Base-by-base conservation (phyloP, 2,329 filamentous ascomycete species). In the Cryphonectria naterciae region DNA sequence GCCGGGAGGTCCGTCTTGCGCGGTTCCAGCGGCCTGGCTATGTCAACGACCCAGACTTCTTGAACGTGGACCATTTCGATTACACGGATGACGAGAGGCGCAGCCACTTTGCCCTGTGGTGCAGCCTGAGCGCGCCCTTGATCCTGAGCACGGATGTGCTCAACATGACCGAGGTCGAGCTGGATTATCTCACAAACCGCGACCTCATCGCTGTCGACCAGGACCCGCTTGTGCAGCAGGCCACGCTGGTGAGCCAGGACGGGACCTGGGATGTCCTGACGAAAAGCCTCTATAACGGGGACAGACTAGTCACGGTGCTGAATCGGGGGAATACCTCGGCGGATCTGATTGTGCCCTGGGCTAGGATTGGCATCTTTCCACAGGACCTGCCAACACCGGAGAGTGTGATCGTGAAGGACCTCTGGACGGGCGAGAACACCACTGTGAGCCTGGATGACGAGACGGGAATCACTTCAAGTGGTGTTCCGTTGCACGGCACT, bases 211-310 rank as follows among this genome's bases (percentile, higher is more conserved):
- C 76, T 5, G 78, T 84, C 1, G 79, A 85, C 67, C 83, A 85
- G 73, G 83, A 85, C 61, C 74, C 74, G 4, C 72, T 84, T 7
- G 81, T 80, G 25, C 77, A 83, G 73, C 83, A 85, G 74, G 83
- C 83, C 5, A 85, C 85, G 5, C 76, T 86, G 35, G 83, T 84
- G 7, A 84, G 81, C 68, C 82, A 83, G 43, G 80, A 82, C 71
- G 77, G 73, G 0, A 77, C 74, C 4, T 83, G 83, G 75, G 84
- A 86, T 72, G 80, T 86, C 4, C 74, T 86, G 54, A 83, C 83
- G 17, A 83, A 83, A 75, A 82, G 78, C 69, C 75, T 87, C 19
- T 81, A 79, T 10, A 84, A 85, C 67, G 83, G 83, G 2, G 84
- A 85, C 72, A 79, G 84, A 4, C 72, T 86, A 13, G 75, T 86